Conservation (phyloP, 805 yeast genomes). For the Babjeviella inositovora region DNA sequence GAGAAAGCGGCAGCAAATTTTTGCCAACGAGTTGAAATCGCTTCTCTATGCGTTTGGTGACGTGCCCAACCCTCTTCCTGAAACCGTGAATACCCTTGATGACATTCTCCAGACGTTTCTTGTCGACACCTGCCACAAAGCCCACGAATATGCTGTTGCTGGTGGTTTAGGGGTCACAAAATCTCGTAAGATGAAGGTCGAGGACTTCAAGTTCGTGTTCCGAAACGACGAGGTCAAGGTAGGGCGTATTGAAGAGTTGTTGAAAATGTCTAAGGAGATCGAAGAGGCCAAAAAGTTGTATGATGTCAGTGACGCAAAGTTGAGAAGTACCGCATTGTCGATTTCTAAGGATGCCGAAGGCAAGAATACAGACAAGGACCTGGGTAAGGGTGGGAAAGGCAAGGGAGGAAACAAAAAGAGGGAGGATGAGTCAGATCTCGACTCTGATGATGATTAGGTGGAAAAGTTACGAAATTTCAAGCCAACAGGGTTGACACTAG, state of each 20-base stretch:
- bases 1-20: slow-evolving; percentile 1
- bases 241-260: neutral
- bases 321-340: neutral
- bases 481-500: too few relatives aligned
- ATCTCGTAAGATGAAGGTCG: slow-evolving; percentile 1
- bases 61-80: neutral
- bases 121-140: slow-evolving; percentile 1
- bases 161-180: neutral
- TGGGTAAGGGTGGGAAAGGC: neutral
- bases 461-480: too few relatives aligned
- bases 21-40: neutral
- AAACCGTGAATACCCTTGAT: slow-evolving; percentile 1
- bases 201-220: slow-evolving; percentile 1
- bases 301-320: slow-evolving; percentile 1
- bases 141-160: slow-evolving; percentile 1
- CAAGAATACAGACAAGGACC: neutral
- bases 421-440: too few relatives aligned
- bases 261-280: neutral
- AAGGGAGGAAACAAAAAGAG: neutral
- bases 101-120: slow-evolving; percentile 1
- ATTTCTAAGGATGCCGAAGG: neutral
- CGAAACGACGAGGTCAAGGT: slow-evolving; percentile 1
- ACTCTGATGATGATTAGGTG: too few relatives aligned
- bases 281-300: slow-evolving; percentile 1
- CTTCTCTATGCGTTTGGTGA: slow-evolving; percentile 1